A percentile compares a stretch with the other conserved stretches of the same genome.
These are phyloP conservation scores for Oryza glaberrima DNA, from an alignment of 176 grass and related monocot genomes.

Conservation along the genomic window DNA sequence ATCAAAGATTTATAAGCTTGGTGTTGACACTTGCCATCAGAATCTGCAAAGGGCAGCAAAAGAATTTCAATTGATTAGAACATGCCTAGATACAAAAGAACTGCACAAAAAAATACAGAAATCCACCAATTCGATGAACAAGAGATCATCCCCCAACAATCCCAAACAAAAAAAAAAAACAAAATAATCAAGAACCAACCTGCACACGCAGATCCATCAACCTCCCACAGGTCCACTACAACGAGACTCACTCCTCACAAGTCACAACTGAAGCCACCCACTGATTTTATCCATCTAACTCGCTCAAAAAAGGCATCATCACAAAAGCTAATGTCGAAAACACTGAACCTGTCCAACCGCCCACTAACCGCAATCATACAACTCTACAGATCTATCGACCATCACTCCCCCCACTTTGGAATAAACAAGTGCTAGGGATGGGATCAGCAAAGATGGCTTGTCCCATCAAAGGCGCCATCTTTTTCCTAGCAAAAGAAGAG, in stretches of 20 bases:
- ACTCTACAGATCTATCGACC: constrained; percentile 18
- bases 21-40: neutral
- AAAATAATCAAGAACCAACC: constrained; percentile 16
- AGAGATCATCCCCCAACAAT: neutral
- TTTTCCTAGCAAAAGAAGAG: constrained; percentile 23
- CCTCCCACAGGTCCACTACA: neutral
- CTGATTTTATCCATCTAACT: neutral
- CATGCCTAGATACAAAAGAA: constrained; percentile 26
- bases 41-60: constrained; percentile 31
- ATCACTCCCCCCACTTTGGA: constrained; percentile 8
- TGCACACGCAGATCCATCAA: constrained; percentile 20
- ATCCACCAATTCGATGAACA: constrained; percentile 1
- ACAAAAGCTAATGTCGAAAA: constrained; percentile 2
- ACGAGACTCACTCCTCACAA: neutral
- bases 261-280: neutral
- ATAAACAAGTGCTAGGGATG: constrained; percentile 36
- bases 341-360: constrained; percentile 41
- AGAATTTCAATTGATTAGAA: neutral
- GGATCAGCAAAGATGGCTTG: constrained; percentile 41
- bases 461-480: constrained; percentile 41
- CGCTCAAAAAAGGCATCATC: constrained; percentile 19
- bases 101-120: neutral
- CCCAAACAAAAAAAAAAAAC: constrained; percentile 21
- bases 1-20: constrained; percentile 31
- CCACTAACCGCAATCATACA: constrained; percentile 52